Base-by-base conservation (phyloP, 176 grass and related monocot genomes). In the Tuctoria greenei region DNA sequence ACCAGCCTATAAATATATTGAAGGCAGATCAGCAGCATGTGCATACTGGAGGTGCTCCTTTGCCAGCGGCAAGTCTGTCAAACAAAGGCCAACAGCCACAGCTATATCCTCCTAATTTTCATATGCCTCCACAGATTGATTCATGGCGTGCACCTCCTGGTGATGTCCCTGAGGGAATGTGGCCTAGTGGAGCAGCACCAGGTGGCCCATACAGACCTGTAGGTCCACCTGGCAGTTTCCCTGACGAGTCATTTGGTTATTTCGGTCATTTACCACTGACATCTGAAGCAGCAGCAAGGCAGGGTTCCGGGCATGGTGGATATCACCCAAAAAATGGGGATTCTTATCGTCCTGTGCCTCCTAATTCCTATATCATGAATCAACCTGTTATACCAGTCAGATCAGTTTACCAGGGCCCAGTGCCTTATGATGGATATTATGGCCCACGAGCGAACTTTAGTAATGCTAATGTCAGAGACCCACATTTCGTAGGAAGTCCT, bases 401-500 rank as follows among this genome's bases (percentile, higher is more conserved):
- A 62, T 86, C 91, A 61, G 82, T 86, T 79, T 85, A 80, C 64
- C 88, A 92, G 69, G 78, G 81, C n/a, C 86, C 91, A 81, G 72
- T 72, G 34, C 67, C 86, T 76, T 93, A 88, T 72, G 91, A 89
- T 78, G 87, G 82, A 35, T 99, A 90, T 88, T 90, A 88, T 86
- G 85, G 70, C 38, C 80, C 78, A 61, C 84, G 74, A 44, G 66
- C 87, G 66, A 86, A 75, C 50, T 92, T 95, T 81, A 76, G 73
- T 43, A 80, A 72, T 83, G 21, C 79, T 45, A 74, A 42, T 83
- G 85, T 88, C 67, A 82, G 82, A 82, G 84, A 90, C 79, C 61
- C 64, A 65, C 52, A 79, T 63, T 85, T 87, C 27, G 25, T 26
- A 45, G 91, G 84, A 76, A 84, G 75, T 56, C 70, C 77, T 79